These are phyloP conservation scores for Diaporthe ilicicola DNA, from an alignment of 2,329 filamentous ascomycete genomes.

Conservation along the genomic window DNA sequence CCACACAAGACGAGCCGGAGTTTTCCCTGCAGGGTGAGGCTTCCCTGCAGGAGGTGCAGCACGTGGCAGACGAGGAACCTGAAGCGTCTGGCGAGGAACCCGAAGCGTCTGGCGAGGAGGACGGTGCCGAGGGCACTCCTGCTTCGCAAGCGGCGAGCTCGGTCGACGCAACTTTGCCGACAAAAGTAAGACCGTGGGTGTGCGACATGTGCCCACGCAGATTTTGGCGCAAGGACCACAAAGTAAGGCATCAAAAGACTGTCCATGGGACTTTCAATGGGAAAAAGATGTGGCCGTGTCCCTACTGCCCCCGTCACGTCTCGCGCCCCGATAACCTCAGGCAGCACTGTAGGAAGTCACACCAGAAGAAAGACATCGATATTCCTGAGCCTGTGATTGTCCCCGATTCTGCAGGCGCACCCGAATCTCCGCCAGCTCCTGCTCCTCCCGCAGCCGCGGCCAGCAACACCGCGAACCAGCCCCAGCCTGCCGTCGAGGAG, in stretches of 20 bases:
- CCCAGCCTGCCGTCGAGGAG: no score
- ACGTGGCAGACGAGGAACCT: no score
- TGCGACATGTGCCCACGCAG: no score
- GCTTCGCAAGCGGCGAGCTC: no score
- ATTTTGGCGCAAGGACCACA: neutral
- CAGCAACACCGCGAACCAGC: no score
- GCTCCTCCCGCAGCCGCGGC: no score
- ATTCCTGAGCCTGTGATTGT: neutral
- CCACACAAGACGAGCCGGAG: neutral
- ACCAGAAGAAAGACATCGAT: neutral
- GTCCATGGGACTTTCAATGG: neutral
- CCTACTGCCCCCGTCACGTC: accelerated
- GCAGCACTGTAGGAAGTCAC: neutral
- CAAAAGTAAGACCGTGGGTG: no score
- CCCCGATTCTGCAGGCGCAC: neutral
- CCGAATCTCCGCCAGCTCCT: no score
- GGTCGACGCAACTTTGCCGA: no score
- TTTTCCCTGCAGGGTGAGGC: neutral
- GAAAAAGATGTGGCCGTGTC: neutral
- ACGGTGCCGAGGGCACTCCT: neutral
- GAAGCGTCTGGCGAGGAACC: neutral
- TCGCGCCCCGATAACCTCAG: conserved; percentile 1
- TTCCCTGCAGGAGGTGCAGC: no score
- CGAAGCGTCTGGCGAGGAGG: neutral
- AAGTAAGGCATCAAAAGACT: neutral